phyloP scores from a whole-genome alignment of 2,329 filamentous ascomycete genomes.

The Cyphellophora europaea region DNA sequence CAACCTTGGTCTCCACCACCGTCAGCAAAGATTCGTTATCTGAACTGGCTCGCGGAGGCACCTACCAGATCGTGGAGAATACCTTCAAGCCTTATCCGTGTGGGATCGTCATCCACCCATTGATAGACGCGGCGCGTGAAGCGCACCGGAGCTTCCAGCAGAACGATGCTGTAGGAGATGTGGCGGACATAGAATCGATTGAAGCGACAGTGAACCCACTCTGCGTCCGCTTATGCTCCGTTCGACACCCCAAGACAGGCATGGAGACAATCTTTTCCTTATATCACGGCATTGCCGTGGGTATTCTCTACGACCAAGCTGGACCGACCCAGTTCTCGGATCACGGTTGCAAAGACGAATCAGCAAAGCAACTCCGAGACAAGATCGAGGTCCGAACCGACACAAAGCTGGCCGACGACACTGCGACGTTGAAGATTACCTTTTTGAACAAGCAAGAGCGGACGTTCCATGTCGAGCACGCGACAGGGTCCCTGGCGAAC shows the following conservation, averaged over 20 bases:
- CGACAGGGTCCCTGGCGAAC: conserved; percentile 39
- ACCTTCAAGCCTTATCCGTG: conserved; percentile 50
- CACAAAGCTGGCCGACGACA: conserved; percentile 30
- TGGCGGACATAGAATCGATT: conserved; percentile 30
- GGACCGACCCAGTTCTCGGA: conserved; percentile 44
- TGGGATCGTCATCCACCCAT: conserved; percentile 47
- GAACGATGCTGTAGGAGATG: conserved; percentile 8
- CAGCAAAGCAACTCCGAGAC: conserved; percentile 32
- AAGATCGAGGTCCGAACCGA: conserved; percentile 36
- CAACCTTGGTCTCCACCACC: conserved; percentile 40
- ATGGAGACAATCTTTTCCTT: conserved; percentile 47
- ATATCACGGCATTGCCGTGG: conserved; percentile 44
- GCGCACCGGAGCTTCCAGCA: conserved; percentile 22
- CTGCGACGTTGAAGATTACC: conserved; percentile 28
- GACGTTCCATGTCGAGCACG: conserved; percentile 38
- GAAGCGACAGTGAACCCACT: conserved; percentile 39
- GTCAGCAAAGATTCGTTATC: conserved; percentile 27
- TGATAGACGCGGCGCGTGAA: conserved; percentile 43
- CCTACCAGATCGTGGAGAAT: conserved; percentile 44
- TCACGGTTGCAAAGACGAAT: conserved; percentile 30
- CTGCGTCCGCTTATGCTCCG: conserved; percentile 43
- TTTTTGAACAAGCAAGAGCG: conserved; percentile 20
- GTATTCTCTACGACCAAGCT: conserved; percentile 40
- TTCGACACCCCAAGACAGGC: conserved; percentile 38
- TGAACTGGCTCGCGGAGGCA: neutral